Percentiles rank a stretch among this genome's conserved stretches.
phyloP scores from a whole-genome alignment of 164 flowering plant species.

The Euptelea pleiosperma region DNA sequence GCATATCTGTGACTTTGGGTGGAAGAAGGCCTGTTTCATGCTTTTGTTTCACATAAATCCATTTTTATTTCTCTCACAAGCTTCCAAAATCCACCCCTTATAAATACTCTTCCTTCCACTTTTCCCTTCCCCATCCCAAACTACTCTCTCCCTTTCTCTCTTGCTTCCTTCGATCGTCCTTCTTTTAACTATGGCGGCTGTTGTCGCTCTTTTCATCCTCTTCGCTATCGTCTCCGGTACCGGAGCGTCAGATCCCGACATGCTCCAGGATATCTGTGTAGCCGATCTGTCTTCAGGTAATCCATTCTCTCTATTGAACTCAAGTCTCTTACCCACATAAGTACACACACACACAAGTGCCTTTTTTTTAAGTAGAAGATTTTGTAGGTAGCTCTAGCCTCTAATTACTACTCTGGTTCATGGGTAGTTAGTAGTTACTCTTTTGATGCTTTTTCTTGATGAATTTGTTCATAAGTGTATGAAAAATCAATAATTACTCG shows the following conservation, averaged over 20 bases:
- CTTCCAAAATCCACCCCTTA: neutral
- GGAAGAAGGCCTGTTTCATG: too few species aligned
- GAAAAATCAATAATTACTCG: too few species aligned
- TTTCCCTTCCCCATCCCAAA: neutral
- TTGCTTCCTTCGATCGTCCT: neutral
- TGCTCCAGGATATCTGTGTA: constrained; percentile 65
- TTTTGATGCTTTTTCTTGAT: too few species aligned
- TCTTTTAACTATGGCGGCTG: neutral
- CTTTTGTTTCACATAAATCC: too few species aligned
- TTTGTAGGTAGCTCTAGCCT: too few species aligned
- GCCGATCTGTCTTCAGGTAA: constrained; percentile 57
- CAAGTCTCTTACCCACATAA: too few species aligned
- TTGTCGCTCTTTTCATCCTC: constrained; percentile 9
- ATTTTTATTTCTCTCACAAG: neutral
- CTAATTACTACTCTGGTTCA: too few species aligned
- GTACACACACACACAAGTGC: too few species aligned
- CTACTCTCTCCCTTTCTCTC: neutral
- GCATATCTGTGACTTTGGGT: neutral
- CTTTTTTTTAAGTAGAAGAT: too few species aligned
- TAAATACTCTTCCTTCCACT: neutral
- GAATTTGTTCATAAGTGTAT: too few species aligned
- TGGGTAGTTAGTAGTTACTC: too few species aligned
- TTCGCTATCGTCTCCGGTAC: constrained; percentile 20
- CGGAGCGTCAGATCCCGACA: constrained; percentile 45
- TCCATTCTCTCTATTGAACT: neutral